Percentiles rank a stretch among this genome's conserved stretches.
Conservation (phyloP, 352 stramenopile species). For the Phytophthora macrochlamydospora region DNA sequence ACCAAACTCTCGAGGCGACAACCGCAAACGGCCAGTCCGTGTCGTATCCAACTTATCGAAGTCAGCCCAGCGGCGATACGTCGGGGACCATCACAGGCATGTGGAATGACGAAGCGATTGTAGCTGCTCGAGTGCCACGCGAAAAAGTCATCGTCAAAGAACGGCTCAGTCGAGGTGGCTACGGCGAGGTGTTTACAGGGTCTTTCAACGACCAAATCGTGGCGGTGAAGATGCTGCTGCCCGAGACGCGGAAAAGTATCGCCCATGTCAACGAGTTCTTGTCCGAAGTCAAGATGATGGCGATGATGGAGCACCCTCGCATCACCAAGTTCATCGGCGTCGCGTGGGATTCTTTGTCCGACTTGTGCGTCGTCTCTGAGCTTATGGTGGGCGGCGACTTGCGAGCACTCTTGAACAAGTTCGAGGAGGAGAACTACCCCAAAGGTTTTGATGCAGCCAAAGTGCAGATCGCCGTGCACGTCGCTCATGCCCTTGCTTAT, state of each 20-base stretch:
- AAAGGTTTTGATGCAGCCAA: constrained; percentile 18
- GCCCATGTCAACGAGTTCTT: constrained; percentile 53
- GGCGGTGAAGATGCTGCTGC: constrained; percentile 39
- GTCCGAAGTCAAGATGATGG: constrained; percentile 57
- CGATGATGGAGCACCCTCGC: constrained; percentile 42
- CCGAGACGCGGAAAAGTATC: constrained; percentile 30
- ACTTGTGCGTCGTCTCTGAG: constrained; percentile 21
- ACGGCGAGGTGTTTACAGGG: constrained; percentile 39
- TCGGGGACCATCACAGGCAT: constrained; percentile 19
- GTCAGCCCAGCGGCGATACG: constrained; percentile 3
- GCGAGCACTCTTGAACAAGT: constrained; percentile 14
- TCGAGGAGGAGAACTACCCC: constrained; percentile 4
- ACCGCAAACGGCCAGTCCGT: constrained; percentile 7
- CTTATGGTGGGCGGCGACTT: constrained; percentile 23
- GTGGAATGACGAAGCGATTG: constrained; percentile 38
- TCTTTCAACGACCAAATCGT: constrained; percentile 35
- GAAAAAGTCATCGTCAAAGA: constrained; percentile 35
- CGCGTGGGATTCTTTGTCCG: constrained; percentile 19
- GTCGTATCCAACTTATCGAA: constrained; percentile 7
- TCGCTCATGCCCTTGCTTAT: constrained; percentile 20
- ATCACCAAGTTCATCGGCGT: constrained; percentile 25
- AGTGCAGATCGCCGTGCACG: constrained; percentile 12
- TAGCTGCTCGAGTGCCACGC: constrained; percentile 40
- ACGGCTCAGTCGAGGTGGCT: constrained; percentile 33
- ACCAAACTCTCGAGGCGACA: constrained; percentile 11